Conservation (phyloP, 2,329 filamentous ascomycete species). For the Neofusicoccum sp. region DNA sequence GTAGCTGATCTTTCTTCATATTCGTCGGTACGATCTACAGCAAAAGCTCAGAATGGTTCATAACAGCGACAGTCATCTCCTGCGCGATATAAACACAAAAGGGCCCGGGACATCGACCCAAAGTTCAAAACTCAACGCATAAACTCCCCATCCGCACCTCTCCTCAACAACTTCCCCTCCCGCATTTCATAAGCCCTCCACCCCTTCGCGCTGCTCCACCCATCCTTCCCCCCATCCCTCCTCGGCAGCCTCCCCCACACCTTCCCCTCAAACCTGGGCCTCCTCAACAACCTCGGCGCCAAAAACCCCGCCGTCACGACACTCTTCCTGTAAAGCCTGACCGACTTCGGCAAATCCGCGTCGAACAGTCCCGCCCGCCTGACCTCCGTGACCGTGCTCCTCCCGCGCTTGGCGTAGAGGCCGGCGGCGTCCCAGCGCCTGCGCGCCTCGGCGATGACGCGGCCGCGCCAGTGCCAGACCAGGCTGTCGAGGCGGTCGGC, state of each 20-base stretch:
- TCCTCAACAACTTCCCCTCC: background rate
- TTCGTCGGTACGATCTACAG: no score
- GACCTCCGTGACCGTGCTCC: background rate
- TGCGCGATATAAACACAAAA: no score
- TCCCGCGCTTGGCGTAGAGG: background rate
- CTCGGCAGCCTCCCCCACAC: background rate
- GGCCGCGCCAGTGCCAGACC: conserved; percentile 11
- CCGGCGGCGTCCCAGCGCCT: conserved; percentile 10
- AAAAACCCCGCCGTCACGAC: background rate
- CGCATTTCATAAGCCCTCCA: background rate
- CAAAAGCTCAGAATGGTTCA: no score
- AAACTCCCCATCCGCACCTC: no score
- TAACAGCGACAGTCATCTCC: no score
- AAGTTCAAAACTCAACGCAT: no score
- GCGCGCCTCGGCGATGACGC: conserved; percentile 9
- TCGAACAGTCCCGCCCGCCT: conserved; percentile 5
- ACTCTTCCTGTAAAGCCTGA: background rate
- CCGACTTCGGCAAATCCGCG: background rate
- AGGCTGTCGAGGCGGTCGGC: background rate
- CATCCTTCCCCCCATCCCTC: background rate
- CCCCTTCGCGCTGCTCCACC: background rate
- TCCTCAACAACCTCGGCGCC: background rate
- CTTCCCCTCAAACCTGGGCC: background rate
- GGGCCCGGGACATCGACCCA: no score
- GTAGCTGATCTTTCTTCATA: no score